These are phyloP conservation scores for Colletotrichum sp. DNA, from an alignment of 2,329 filamentous ascomycete genomes.

Conservation along the genomic window DNA sequence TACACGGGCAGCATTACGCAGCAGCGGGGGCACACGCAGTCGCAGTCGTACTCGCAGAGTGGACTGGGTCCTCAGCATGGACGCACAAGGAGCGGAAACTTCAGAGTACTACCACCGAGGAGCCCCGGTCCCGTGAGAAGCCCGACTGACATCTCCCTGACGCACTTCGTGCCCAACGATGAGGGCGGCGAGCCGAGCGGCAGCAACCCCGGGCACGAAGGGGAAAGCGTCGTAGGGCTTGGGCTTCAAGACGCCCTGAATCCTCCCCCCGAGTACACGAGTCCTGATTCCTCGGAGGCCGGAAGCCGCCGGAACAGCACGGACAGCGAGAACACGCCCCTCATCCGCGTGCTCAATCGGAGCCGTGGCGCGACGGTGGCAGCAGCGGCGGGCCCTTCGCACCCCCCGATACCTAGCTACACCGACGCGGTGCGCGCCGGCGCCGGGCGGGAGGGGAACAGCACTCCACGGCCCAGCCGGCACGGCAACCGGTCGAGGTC, in stretches of 20 bases:
- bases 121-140: conserved; percentile 90
- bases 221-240: conserved; percentile 41
- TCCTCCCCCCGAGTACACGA: conserved; percentile 75
- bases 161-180: conserved; percentile 77
- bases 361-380: conserved; percentile 56
- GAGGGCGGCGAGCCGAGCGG: conserved; percentile 74
- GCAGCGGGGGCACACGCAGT: conserved; percentile 51
- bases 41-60: conserved; percentile 38
- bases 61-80: conserved; percentile 67
- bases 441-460: conserved; percentile 50
- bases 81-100: conserved; percentile 78
- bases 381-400: conserved; percentile 33
- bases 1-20: conserved; percentile 47
- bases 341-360: conserved; percentile 56
- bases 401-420: conserved; percentile 82
- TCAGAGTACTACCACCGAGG: conserved; percentile 75
- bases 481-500: conserved; percentile 22
- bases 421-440: conserved; percentile 72
- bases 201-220: conserved; percentile 27
- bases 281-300: conserved; percentile 65
- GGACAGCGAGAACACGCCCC: conserved; percentile 59
- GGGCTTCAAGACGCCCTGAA: conserved; percentile 61
- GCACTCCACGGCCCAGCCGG: conserved; percentile 28
- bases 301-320: conserved; percentile 61
- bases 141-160: conserved; percentile 94